phyloP scores from a whole-genome alignment of 352 stramenopile species.

The Plasmopara muralis region DNA sequence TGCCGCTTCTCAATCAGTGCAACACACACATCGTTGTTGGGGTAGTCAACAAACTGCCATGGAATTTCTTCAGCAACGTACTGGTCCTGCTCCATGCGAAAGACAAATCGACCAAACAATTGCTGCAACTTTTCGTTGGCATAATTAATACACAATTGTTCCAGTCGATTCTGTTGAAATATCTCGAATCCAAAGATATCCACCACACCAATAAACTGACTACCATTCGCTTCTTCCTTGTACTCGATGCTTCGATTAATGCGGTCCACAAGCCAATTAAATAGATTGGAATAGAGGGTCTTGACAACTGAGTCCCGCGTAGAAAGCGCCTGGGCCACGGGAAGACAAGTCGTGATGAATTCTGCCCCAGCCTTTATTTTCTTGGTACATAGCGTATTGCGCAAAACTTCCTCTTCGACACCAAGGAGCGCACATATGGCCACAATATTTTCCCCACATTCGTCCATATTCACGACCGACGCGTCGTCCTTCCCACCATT shows the following conservation, averaged over 20 bases:
- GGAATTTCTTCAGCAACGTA: constrained; percentile 81
- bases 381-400: constrained; percentile 66
- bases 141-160: constrained; percentile 20
- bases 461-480: constrained; percentile 48
- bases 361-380: constrained; percentile 73
- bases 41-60: constrained; percentile 86
- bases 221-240: constrained; percentile 44
- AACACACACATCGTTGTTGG: constrained; percentile 81
- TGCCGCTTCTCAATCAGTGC: constrained; percentile 65
- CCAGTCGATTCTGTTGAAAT: constrained; percentile 88
- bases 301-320: constrained; percentile 84
- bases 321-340: constrained; percentile 55
- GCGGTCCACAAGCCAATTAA: constrained; percentile 91
- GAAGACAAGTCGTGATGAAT: constrained; percentile 66
- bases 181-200: constrained; percentile 91
- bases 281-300: constrained; percentile 84
- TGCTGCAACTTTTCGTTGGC: constrained; percentile 87
- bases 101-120: constrained; percentile 74
- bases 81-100: constrained; percentile 82
- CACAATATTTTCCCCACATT: constrained; percentile 47
- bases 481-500: constrained; percentile 60
- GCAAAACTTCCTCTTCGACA: constrained; percentile 45
- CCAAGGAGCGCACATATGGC: constrained; percentile 80
- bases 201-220: constrained; percentile 85
- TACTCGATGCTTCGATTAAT: constrained; percentile 91